Conservation (phyloP, 2,329 filamentous ascomycete species). For the Microdochium trichocladiopsis region DNA sequence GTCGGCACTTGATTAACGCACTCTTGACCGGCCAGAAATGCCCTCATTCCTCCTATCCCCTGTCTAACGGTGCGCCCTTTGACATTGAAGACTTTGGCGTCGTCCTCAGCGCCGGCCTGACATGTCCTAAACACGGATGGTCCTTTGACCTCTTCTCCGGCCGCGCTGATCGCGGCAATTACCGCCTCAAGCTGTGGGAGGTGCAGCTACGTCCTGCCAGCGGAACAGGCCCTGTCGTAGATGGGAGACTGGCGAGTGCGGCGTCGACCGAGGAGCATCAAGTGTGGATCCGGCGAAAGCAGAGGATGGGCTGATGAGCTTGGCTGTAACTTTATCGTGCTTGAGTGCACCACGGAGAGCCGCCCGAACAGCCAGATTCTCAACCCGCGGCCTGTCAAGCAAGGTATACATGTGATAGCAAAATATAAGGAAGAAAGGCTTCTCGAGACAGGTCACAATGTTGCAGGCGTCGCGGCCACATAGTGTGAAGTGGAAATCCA, state of each 20-base stretch:
- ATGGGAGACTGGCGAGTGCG: not conserved
- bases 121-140: constrained; percentile 65
- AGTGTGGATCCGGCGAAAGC: constrained; percentile 23
- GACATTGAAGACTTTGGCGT: constrained; percentile 70
- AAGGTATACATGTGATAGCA: too few species aligned
- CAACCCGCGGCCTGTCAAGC: too few species aligned
- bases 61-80: constrained; percentile 55
- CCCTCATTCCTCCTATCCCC: constrained; percentile 59
- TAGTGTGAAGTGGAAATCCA: too few species aligned
- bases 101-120: constrained; percentile 52
- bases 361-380: too few species aligned
- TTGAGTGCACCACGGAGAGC: too few species aligned
- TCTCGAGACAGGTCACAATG: too few species aligned
- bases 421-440: too few species aligned
- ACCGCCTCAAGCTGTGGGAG: constrained; percentile 58
- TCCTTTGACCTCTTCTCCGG: constrained; percentile 64
- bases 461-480: too few species aligned
- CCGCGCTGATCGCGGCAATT: constrained; percentile 52
- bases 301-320: constrained; percentile 19
- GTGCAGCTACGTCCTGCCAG: constrained; percentile 39
- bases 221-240: not conserved
- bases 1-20: too few species aligned
- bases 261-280: constrained; percentile 6
- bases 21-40: constrained; percentile 49
- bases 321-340: too few species aligned